Base-by-base conservation (phyloP, 805 yeast genomes). In the Brettanomyces nanus region DNA sequence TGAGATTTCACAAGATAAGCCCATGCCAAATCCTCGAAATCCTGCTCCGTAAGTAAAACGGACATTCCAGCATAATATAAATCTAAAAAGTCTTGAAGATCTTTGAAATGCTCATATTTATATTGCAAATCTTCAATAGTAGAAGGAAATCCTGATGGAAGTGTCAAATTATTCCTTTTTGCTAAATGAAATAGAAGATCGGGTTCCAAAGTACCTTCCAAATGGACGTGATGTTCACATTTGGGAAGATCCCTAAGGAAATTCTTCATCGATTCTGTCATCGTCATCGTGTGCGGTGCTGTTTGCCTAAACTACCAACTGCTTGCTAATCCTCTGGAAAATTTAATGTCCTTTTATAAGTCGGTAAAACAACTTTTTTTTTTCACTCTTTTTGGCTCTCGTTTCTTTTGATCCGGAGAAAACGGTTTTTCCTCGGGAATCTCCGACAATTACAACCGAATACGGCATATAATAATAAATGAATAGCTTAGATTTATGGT, bases 191-290 rank as follows among this genome's bases (percentile, higher is more conserved):
- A 80, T 41, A 84, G 63, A 27, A 83, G 67, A 35, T 74, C 73
- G n/a, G 94, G 92, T 44, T 80, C 83, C 39, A 84, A 58, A 29
- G 94, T 82, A 25, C 94, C 95, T 63, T 84, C 94, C 32, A 85
- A 57, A 59, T 85, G 95, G 43, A 84, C 73, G 54, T 85, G 95
- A 56, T 84, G 90, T 58, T 85, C 95, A 64, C 92, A 84, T 59
- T 85, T 85, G 41, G 95, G 95, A 36, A 85, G 65, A 48, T 80
- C 90, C 29, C 59, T 63, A 35, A 83, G 67, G 57, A 82, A 83
- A 41, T 57, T 50, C 38, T 61, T 61, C 66, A 71, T 66, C 37
- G 27, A n/a, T 14, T 14, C 21, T 6, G 19, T 15, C n/a, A n/a
- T 18, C 14, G 35, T 19, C 35, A 32, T 32, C 18, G n/a, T n/a